Conservation (phyloP, 2,329 filamentous ascomycete species). For the Orbilia javanica region DNA sequence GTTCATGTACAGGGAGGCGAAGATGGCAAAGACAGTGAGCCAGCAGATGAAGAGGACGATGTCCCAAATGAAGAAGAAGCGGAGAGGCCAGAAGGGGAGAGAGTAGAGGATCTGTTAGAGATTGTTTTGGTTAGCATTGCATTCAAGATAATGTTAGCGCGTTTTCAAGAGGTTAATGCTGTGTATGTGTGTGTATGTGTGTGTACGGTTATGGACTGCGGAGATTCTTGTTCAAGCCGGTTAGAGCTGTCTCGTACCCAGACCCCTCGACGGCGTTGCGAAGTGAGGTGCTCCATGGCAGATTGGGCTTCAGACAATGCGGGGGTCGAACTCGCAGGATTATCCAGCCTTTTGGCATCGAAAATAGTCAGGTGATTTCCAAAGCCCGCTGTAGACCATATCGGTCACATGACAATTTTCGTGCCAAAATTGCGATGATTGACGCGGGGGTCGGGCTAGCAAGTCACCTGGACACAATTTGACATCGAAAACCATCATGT, state of each 20-base stretch:
- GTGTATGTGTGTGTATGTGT: background rate
- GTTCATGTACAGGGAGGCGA: conserved; percentile 82
- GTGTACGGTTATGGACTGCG: too few relatives aligned
- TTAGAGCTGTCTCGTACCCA: too few relatives aligned
- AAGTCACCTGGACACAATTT: background rate
- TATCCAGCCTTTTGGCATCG: too few relatives aligned
- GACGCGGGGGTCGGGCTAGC: too few relatives aligned
- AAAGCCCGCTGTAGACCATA: background rate
- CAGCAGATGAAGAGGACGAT: conserved; percentile 70
- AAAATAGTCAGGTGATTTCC: background rate
- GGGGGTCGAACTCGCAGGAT: too few relatives aligned
- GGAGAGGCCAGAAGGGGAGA: conserved; percentile 54
- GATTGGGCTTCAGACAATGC: too few relatives aligned
- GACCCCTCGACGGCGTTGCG: too few relatives aligned
- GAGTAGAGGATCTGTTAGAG: conserved; percentile 53
- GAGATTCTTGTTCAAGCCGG: too few relatives aligned
- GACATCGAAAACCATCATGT: background rate
- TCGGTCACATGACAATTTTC: background rate
- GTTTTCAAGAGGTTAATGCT: too few relatives aligned
- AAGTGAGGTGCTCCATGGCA: too few relatives aligned
- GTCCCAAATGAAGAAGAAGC: conserved; percentile 67
- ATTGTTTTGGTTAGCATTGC: background rate
- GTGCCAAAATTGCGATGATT: background rate
- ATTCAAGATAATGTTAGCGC: background rate
- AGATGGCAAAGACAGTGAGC: conserved; percentile 84